These are phyloP conservation scores for Striga asiatica DNA, from an alignment of 257 asterid genomes.

Conservation along the genomic window DNA sequence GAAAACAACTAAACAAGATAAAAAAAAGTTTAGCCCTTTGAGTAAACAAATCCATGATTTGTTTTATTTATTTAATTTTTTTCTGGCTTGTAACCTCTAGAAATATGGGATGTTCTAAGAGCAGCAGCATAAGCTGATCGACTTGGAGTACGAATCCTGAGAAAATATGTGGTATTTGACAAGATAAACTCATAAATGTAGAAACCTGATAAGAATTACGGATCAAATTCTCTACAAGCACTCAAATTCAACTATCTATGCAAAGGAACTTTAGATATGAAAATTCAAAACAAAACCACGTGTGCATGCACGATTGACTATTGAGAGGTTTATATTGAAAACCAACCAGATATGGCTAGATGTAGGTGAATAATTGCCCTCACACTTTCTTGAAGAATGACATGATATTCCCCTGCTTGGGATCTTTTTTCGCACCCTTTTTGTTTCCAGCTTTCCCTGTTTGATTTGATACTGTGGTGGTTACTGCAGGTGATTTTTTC, in stretches of 20 bases:
- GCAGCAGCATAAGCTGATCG: constrained; percentile 81
- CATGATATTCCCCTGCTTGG: constrained; percentile 85
- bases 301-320: too few relatives aligned
- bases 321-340: background rate
- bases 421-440: constrained; percentile 69
- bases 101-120: constrained; percentile 81
- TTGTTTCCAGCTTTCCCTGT: constrained; percentile 66
- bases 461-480: constrained; percentile 39
- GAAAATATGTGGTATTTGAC: background rate
- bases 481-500: constrained; percentile 61
- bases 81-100: constrained; percentile 13
- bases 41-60: too few relatives aligned
- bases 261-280: constrained; percentile 8
- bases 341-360: constrained; percentile 11
- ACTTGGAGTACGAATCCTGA: too few relatives aligned
- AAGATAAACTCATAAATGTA: background rate
- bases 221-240: background rate
- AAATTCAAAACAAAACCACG: too few relatives aligned
- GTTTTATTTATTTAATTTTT: background rate
- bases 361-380: constrained; percentile 10
- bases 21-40: too few relatives aligned
- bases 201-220: background rate
- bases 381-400: constrained; percentile 71
- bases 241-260: constrained; percentile 7
- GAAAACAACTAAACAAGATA: too few relatives aligned